Conservation (phyloP, 768 basidiomycete species). For the Hygrophorus russula region DNA sequence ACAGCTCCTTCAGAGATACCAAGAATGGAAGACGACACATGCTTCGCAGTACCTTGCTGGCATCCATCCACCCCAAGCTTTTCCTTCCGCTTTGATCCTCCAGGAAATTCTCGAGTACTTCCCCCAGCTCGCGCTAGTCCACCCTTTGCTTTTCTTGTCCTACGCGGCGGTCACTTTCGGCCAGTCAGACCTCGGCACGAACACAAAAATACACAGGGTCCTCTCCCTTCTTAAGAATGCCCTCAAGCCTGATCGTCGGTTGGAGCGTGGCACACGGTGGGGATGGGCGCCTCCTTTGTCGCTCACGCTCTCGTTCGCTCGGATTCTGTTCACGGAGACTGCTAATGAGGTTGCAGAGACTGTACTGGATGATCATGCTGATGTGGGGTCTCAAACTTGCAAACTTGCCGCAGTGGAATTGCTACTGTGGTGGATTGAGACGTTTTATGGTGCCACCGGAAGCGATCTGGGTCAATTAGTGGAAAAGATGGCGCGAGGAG, state of each 20-base stretch:
- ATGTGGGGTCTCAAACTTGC: constrained; percentile 6
- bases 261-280: not conserved
- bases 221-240: constrained; percentile 7
- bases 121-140: constrained; percentile 9
- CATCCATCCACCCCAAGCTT: not conserved
- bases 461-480: not conserved
- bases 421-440: constrained; percentile 10
- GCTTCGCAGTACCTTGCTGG: constrained; percentile 5
- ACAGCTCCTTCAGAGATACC: constrained; percentile 7
- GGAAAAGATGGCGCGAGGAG: constrained; percentile 7
- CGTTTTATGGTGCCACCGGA: not conserved
- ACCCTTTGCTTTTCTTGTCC: constrained; percentile 11
- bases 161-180: constrained; percentile 9
- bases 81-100: constrained; percentile 9
- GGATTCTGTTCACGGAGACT: constrained; percentile 9
- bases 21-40: constrained; percentile 8
- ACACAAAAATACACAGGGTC: constrained; percentile 4
- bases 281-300: constrained; percentile 10
- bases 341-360: constrained; percentile 9
- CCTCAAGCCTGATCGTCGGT: not conserved
- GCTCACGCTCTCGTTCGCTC: constrained; percentile 11
- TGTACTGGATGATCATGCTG: constrained; percentile 8
- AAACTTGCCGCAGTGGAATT: constrained; percentile 8
- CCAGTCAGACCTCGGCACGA: constrained; percentile 6
- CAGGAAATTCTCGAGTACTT: constrained; percentile 6